phyloP scores from a whole-genome alignment of 441 rosid genomes.

The Euphorbia celastroides region DNA sequence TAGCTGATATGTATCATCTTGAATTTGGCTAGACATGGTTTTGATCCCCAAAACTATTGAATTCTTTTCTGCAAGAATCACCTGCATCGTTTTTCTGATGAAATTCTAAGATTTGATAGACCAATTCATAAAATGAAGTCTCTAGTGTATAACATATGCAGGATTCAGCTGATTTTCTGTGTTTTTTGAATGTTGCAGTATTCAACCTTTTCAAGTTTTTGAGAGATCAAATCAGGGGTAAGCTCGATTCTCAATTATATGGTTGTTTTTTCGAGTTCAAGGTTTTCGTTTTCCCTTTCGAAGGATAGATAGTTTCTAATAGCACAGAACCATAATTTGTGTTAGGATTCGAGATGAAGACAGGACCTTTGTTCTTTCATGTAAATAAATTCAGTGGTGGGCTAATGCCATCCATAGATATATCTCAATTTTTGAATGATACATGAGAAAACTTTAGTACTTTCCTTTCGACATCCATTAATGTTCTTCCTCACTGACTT shows the following conservation, averaged over 20 bases:
- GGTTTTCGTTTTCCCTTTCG: not conserved
- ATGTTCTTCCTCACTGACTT: not conserved
- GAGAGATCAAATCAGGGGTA: not conserved
- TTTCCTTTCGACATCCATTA: not conserved
- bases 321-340: too few relatives aligned
- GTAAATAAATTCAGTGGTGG: not conserved
- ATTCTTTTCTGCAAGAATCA: too few relatives aligned
- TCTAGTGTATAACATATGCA: too few relatives aligned
- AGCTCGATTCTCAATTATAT: not conserved
- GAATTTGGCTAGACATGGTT: not conserved
- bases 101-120: too few relatives aligned
- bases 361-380: not conserved
- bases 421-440: not conserved
- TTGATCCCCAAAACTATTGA: not conserved
- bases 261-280: not conserved
- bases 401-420: not conserved
- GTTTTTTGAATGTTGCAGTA: slow-evolving; percentile 3
- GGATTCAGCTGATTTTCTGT: not conserved
- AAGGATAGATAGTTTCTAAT: not conserved
- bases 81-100: too few relatives aligned
- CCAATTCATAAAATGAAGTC: too few relatives aligned
- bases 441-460: not conserved
- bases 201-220: not conserved
- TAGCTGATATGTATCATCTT: not conserved
- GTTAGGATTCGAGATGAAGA: not conserved